Evolutionary conservation across 352 stramenopile species (phyloP).

Genomic region (Achlya hypogyna): DNA sequence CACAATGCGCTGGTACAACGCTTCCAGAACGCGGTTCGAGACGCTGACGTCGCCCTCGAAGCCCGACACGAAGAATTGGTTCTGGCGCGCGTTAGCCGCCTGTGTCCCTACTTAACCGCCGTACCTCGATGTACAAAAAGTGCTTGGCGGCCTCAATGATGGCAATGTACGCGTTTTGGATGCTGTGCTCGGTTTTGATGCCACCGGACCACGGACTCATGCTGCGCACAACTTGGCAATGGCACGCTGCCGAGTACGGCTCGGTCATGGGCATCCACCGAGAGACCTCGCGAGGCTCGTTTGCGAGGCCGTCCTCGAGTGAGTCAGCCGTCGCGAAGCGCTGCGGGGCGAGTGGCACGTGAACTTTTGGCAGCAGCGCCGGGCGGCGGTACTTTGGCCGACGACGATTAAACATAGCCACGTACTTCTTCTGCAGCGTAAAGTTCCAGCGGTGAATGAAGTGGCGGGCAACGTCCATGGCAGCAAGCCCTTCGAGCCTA

Average conservation of each 20-base stretch:
- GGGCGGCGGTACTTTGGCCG: neutral
- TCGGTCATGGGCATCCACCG: slow-evolving; percentile 7
- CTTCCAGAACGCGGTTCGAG: slow-evolving; percentile 23
- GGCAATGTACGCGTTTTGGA: slow-evolving; percentile 38
- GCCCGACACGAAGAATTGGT: slow-evolving; percentile 32
- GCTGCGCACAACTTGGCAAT: slow-evolving; percentile 21
- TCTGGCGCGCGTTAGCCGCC: slow-evolving; percentile 31
- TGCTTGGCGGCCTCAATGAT: slow-evolving; percentile 35
- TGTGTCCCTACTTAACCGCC: slow-evolving; percentile 13
- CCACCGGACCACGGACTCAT: slow-evolving; percentile 22
- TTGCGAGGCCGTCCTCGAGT: neutral
- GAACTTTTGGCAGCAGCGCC: neutral
- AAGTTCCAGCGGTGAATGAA: slow-evolving; percentile 29
- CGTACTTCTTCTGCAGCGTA: slow-evolving; percentile 20
- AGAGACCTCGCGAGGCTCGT: neutral
- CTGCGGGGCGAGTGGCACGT: neutral
- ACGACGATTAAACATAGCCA: neutral
- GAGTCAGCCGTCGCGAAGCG: neutral
- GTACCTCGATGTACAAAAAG: slow-evolving; percentile 46
- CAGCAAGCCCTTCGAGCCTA: slow-evolving; percentile 21
- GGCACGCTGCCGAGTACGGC: neutral
- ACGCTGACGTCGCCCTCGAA: slow-evolving; percentile 34
- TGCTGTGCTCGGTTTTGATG: slow-evolving; percentile 32
- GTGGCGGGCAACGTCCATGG: slow-evolving; percentile 21
- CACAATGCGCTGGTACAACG: slow-evolving; percentile 21